phyloP scores from a whole-genome alignment of 2,329 filamentous ascomycete species.

The Magnaporthiopsis incrustans region DNA sequence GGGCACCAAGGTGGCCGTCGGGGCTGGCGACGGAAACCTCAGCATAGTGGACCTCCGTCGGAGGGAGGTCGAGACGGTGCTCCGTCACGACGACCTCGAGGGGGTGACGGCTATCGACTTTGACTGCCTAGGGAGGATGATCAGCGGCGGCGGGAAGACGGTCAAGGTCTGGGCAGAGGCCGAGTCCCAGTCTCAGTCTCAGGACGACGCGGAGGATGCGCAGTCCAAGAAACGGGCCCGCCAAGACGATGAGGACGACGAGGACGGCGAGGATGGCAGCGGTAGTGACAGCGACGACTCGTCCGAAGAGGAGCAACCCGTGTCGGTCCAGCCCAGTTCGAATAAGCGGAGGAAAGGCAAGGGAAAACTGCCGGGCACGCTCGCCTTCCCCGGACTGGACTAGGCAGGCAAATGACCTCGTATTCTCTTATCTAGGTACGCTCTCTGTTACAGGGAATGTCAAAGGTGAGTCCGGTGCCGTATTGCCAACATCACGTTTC shows the following conservation, averaged over 20 bases:
- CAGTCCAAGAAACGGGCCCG: conserved; percentile 36
- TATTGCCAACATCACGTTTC: background rate
- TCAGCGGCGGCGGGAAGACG: conserved; percentile 76
- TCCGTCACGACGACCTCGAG: conserved; percentile 80
- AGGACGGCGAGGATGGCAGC: conserved; percentile 38
- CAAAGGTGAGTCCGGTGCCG: background rate
- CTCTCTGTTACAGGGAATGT: background rate
- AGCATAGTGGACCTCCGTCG: conserved; percentile 66
- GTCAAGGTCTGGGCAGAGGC: conserved; percentile 86
- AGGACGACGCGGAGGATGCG: conserved; percentile 38
- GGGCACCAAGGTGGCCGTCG: conserved; percentile 67
- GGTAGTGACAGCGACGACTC: conserved; percentile 11
- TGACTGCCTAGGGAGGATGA: conserved; percentile 77
- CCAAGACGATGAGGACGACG: conserved; percentile 36
- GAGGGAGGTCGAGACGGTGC: conserved; percentile 61
- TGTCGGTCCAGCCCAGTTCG: conserved; percentile 18
- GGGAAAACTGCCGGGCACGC: conserved; percentile 11
- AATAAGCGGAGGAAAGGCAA: conserved; percentile 25
- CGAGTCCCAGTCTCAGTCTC: conserved; percentile 34
- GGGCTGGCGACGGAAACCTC: conserved; percentile 72
- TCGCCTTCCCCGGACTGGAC: conserved; percentile 25
- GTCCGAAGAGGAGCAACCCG: conserved; percentile 11
- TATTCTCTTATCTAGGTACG: background rate
- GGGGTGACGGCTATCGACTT: conserved; percentile 76
- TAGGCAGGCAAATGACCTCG: background rate